A percentile compares a stretch with the other conserved stretches of the same genome.
phyloP scores from a whole-genome alignment of 2,329 filamentous ascomycete genomes.

The Aureobasidium sp. region DNA sequence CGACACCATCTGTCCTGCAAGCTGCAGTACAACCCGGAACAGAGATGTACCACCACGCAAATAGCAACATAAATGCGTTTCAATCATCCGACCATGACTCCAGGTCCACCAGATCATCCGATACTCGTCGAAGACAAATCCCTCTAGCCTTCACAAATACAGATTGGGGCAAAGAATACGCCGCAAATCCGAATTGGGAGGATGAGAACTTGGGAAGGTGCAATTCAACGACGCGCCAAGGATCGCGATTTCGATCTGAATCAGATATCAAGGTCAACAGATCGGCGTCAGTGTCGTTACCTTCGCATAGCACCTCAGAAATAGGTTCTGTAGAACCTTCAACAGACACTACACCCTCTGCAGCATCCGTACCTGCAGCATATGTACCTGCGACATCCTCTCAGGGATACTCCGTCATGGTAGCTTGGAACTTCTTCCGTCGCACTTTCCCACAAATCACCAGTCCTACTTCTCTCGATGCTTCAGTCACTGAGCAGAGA shows the following conservation, averaged over 20 bases:
- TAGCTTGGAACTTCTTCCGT: not conserved
- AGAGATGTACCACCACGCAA: slow-evolving; percentile 4
- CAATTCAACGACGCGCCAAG: not conserved
- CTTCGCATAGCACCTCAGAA: not conserved
- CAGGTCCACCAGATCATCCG: not conserved
- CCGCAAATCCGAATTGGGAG: not conserved
- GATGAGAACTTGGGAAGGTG: not conserved
- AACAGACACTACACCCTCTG: no score
- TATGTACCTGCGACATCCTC: not conserved
- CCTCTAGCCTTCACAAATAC: slow-evolving; percentile 12
- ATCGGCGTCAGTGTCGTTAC: not conserved
- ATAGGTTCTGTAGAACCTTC: no score
- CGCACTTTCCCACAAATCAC: not conserved
- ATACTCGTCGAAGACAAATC: not conserved
- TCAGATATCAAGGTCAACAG: not conserved
- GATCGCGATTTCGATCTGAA: not conserved
- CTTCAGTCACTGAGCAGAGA: not conserved
- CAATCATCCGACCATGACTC: not conserved
- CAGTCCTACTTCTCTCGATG: not conserved
- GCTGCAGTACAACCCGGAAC: no score
- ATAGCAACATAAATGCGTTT: not conserved
- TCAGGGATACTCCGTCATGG: not conserved
- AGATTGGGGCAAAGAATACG: not conserved
- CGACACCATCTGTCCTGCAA: not conserved
- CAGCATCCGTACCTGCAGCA: not conserved